Conservation (phyloP, 352 stramenopile species). For the Pythium oligandrum region DNA sequence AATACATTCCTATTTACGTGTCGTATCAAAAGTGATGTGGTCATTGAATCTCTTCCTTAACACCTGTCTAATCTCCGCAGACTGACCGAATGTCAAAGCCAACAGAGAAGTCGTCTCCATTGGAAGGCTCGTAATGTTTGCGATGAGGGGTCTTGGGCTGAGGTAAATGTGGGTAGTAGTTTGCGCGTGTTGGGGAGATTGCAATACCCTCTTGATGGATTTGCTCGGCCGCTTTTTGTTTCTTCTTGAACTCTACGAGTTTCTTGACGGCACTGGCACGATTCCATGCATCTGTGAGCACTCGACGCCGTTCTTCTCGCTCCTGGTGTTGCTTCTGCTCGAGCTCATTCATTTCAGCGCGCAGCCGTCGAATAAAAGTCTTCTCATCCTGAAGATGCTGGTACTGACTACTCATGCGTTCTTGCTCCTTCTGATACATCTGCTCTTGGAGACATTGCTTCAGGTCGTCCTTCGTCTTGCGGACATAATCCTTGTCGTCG, state of each 20-base stretch:
- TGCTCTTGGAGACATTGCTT: conserved; percentile 55
- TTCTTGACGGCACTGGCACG: conserved; percentile 64
- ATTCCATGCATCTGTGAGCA: conserved; percentile 59
- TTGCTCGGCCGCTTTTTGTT: conserved; percentile 47
- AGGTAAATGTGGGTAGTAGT: conserved; percentile 23
- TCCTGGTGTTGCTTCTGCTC: conserved; percentile 50
- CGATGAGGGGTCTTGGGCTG: conserved; percentile 23
- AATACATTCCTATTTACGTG: conserved; percentile 4
- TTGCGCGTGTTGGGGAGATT: conserved; percentile 7
- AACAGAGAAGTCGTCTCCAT: conserved; percentile 51
- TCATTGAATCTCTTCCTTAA: neutral
- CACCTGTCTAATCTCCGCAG: conserved; percentile 20
- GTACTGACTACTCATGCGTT: conserved; percentile 32
- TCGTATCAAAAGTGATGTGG: neutral
- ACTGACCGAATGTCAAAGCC: conserved; percentile 70
- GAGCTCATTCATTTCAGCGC: conserved; percentile 53
- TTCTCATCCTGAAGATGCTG: conserved; percentile 51
- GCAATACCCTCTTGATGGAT: conserved; percentile 27
- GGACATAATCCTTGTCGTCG: conserved; percentile 39
- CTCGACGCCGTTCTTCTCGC: conserved; percentile 46
- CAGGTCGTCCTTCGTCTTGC: conserved; percentile 40
- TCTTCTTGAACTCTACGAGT: conserved; percentile 55
- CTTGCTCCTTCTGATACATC: conserved; percentile 48
- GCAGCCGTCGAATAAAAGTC: conserved; percentile 44
- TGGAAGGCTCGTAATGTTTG: neutral